Conservation (phyloP, 768 basidiomycete genomes). For the Glaciozyma antarctica region DNA sequence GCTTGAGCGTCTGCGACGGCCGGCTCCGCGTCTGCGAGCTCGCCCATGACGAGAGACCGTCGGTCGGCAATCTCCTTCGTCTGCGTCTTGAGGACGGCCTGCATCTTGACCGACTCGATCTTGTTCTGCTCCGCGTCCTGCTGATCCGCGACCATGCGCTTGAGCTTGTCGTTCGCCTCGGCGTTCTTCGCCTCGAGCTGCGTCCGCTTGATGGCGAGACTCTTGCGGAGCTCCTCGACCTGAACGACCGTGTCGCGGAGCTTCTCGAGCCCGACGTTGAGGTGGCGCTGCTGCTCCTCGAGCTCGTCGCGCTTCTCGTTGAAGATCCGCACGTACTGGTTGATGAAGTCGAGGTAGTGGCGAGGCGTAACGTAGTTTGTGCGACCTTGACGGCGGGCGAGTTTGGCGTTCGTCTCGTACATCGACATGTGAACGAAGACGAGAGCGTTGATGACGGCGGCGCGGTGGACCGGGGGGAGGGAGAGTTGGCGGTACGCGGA, state of each 20-base stretch:
- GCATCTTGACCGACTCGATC: slow-evolving; percentile 87
- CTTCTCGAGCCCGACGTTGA: slow-evolving; percentile 96
- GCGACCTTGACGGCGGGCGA: slow-evolving; percentile 86
- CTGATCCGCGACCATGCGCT: slow-evolving; percentile 96
- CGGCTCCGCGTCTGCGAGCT: slow-evolving; percentile 94
- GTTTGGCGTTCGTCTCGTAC: slow-evolving; percentile 75
- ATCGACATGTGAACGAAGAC: slow-evolving; percentile 85
- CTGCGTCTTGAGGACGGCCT: slow-evolving; percentile 83
- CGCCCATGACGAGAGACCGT: slow-evolving; percentile 77
- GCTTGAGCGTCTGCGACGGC: slow-evolving; percentile 89
- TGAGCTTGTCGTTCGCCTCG: slow-evolving; percentile 93
- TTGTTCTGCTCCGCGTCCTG: slow-evolving; percentile 99
- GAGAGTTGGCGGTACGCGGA: slow-evolving; percentile 73
- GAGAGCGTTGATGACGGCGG: slow-evolving; percentile 83
- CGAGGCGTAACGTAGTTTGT: slow-evolving; percentile 95
- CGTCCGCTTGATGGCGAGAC: slow-evolving; percentile 82
- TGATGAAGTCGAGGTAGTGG: slow-evolving; percentile 97
- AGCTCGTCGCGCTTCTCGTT: slow-evolving; percentile 94
- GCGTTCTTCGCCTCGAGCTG: slow-evolving; percentile 87
- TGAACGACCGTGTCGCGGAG: slow-evolving; percentile 89
- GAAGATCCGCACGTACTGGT: slow-evolving; percentile 89
- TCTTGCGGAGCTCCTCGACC: slow-evolving; percentile 90
- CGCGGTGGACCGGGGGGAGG: slow-evolving; percentile 80
- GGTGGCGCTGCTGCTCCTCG: slow-evolving; percentile 95
- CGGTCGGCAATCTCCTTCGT: slow-evolving; percentile 82